phyloP scores from a whole-genome alignment of 2,329 filamentous ascomycete species.

The Fusarium kyushuense region DNA sequence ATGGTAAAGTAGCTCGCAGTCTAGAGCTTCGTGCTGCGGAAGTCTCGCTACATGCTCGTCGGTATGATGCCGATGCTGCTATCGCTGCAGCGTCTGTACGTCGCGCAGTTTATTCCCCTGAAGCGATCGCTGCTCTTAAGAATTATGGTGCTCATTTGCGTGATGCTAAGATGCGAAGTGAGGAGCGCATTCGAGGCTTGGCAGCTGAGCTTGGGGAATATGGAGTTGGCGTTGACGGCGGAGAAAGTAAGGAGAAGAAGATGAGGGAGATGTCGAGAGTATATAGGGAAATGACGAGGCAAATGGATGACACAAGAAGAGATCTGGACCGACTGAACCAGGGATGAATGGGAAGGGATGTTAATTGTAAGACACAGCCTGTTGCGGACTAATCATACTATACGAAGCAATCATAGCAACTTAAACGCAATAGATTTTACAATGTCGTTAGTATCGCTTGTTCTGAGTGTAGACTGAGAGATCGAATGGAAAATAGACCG shows the following conservation, averaged over 20 bases:
- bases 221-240: slow-evolving; percentile 57
- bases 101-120: slow-evolving; percentile 60
- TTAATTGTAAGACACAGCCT: background rate
- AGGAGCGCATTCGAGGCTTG: slow-evolving; percentile 58
- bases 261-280: slow-evolving; percentile 67
- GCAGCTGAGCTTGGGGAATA: slow-evolving; percentile 62
- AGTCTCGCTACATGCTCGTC: slow-evolving; percentile 58
- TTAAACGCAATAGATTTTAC: background rate
- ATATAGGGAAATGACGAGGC: slow-evolving; percentile 62
- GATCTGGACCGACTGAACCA: slow-evolving; percentile 58
- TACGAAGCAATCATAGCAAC: slow-evolving; percentile 2
- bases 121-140: slow-evolving; percentile 57
- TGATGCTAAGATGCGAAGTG: slow-evolving; percentile 60
- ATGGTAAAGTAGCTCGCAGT: slow-evolving; percentile 63
- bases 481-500: background rate
- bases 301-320: slow-evolving; percentile 62
- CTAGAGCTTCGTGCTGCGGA: slow-evolving; percentile 64
- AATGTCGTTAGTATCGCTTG: background rate
- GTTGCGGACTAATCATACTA: background rate
- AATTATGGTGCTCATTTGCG: slow-evolving; percentile 63
- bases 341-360: slow-evolving; percentile 31
- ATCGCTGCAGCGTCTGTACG: slow-evolving; percentile 52
- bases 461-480: background rate
- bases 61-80: slow-evolving; percentile 55
- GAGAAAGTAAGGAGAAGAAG: slow-evolving; percentile 59